phyloP scores from a whole-genome alignment of 768 basidiomycete genomes.

The Trametes villosa region DNA sequence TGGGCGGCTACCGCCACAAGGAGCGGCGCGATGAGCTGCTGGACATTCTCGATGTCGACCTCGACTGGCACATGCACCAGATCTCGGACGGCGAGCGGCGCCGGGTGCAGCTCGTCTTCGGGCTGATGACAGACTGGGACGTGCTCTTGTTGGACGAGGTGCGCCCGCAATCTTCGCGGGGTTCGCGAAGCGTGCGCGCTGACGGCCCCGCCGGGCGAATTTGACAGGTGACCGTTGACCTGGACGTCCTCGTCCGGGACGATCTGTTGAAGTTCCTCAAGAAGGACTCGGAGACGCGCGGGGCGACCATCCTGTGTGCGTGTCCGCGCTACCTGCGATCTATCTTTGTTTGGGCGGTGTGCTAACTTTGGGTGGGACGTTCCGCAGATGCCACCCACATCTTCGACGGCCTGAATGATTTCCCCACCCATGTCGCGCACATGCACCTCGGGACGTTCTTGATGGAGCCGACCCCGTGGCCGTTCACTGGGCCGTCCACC shows the following conservation, averaged over 20 bases:
- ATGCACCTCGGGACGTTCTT: conserved; percentile 84
- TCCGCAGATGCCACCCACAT: conserved; percentile 91
- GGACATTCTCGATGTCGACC: conserved; percentile 91
- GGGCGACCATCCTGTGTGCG: conserved; percentile 88
- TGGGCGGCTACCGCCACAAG: conserved; percentile 95
- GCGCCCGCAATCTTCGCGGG: conserved; percentile 9
- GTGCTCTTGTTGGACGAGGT: conserved; percentile 95
- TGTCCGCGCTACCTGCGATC: conserved; percentile 13
- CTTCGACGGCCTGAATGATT: conserved; percentile 88
- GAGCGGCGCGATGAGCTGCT: conserved; percentile 83
- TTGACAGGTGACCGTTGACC: conserved; percentile 88
- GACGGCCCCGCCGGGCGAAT: not conserved
- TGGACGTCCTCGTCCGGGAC: conserved; percentile 93
- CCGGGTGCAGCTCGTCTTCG: conserved; percentile 92
- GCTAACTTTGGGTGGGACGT: conserved; percentile 3
- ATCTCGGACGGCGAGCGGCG: conserved; percentile 97
- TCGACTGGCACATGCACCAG: conserved; percentile 95
- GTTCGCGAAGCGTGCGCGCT: too few relatives aligned
- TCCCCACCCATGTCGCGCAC: conserved; percentile 93
- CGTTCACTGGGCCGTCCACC: conserved; percentile 41
- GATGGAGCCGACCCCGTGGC: conserved; percentile 73
- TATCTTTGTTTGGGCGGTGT: not conserved
- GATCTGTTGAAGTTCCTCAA: conserved; percentile 90
- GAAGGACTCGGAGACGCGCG: conserved; percentile 74
- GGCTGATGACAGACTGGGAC: conserved; percentile 94